Evolutionary conservation across 148 eudicot genomes (phyloP).

Genomic region (Hydrangea macrophylla): DNA sequence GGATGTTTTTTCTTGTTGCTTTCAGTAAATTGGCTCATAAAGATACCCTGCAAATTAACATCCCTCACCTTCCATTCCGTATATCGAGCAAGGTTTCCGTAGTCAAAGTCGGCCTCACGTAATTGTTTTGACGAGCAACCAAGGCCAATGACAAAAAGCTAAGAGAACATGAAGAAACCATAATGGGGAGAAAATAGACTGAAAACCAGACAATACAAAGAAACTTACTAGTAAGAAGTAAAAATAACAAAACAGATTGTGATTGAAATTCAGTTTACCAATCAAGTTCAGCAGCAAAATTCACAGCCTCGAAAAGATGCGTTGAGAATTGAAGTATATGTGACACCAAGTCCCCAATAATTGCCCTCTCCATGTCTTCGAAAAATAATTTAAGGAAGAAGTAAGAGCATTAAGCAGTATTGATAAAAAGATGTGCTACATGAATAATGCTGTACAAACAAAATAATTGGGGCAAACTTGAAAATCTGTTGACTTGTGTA

Average conservation of each 20-base stretch:
- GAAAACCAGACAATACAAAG: conserved; percentile 10
- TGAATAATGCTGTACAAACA: background rate
- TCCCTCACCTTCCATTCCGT: conserved; percentile 86
- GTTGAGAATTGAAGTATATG: conserved; percentile 68
- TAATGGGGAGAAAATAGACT: conserved; percentile 5
- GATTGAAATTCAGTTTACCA: conserved; percentile 43
- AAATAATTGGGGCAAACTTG: background rate
- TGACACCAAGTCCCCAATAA: conserved; percentile 80
- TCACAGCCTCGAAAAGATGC: conserved; percentile 72
- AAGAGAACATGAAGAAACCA: conserved; percentile 12
- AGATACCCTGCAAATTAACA: background rate
- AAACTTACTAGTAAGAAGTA: background rate
- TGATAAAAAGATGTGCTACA: background rate
- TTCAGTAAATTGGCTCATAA: background rate
- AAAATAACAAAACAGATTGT: conserved; percentile 2
- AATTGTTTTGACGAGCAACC: conserved; percentile 94
- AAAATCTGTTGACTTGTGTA: too few species aligned
- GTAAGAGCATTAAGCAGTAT: background rate
- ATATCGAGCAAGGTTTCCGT: conserved; percentile 69
- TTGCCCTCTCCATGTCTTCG: conserved; percentile 98
- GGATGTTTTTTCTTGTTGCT: background rate
- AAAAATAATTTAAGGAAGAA: conserved; percentile 11
- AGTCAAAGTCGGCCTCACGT: conserved; percentile 78
- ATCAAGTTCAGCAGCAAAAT: conserved; percentile 94
- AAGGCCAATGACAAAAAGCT: conserved; percentile 82